Evolutionary conservation across 169 alveolate genomes (phyloP).

Genomic region (Cryptosporidium sp.): DNA sequence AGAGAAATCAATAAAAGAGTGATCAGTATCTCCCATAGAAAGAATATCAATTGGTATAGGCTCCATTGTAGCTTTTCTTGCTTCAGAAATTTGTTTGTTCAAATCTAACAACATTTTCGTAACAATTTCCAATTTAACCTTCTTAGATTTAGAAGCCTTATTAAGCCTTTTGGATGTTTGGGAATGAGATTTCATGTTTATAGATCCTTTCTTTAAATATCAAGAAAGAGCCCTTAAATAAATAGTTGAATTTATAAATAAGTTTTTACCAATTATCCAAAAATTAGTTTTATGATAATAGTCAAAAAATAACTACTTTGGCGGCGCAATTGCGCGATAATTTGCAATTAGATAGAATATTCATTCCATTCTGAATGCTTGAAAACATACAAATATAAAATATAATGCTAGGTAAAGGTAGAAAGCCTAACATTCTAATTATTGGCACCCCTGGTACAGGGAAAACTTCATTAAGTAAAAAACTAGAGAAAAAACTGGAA

Average conservation of each 20-base stretch:
- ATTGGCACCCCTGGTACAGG: constrained; percentile 87
- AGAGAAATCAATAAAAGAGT: background rate
- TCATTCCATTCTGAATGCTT: background rate
- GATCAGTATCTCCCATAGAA: background rate
- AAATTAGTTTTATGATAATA: background rate
- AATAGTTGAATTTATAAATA: background rate
- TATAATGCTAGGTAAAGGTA: constrained; percentile 6
- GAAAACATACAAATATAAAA: background rate
- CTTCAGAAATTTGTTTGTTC: constrained; percentile 26
- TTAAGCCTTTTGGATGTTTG: background rate
- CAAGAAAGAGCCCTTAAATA: background rate
- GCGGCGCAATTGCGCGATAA: background rate
- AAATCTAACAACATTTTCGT: constrained; percentile 17
- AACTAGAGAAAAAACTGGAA: constrained; percentile 76
- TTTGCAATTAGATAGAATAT: background rate
- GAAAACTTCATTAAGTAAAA: constrained; percentile 80
- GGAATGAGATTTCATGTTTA: background rate
- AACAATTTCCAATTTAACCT: background rate
- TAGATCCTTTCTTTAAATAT: background rate
- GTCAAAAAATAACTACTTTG: background rate
- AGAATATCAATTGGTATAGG: constrained; percentile 38
- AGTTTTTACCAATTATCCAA: background rate
- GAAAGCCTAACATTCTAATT: constrained; percentile 80
- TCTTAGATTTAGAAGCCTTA: background rate
- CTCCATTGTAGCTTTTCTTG: constrained; percentile 25